These are phyloP conservation scores for Ogataea corticis DNA, from an alignment of 805 yeast species.

Conservation along the genomic window DNA sequence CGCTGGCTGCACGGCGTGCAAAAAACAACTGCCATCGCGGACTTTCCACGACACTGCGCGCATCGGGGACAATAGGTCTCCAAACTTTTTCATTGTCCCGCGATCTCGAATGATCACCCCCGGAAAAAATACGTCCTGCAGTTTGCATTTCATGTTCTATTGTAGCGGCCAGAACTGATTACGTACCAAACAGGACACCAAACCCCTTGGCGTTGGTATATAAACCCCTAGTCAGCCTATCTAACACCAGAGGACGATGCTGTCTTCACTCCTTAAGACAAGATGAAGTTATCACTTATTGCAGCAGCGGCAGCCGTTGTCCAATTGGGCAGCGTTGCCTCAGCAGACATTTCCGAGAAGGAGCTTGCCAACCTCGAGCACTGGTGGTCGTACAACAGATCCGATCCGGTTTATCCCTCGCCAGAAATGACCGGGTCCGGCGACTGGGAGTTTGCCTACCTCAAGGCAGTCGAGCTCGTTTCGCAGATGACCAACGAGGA, in stretches of 20 bases:
- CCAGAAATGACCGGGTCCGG: conserved; percentile 16
- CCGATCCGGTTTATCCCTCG: conserved; percentile 22
- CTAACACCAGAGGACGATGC: too few species aligned
- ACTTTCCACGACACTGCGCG: background rate
- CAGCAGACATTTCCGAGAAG: conserved; percentile 4
- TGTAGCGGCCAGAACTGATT: background rate
- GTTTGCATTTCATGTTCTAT: background rate
- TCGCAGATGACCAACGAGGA: conserved; percentile 57
- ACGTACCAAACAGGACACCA: too few species aligned
- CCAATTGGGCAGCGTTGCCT: background rate
- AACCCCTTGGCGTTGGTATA: background rate
- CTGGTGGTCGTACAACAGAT: conserved; percentile 20
- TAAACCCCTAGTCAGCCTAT: too few species aligned
- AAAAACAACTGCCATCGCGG: background rate
- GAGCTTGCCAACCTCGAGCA: conserved; percentile 10
- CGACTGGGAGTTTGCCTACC: conserved; percentile 59
- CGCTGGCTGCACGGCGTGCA: background rate
- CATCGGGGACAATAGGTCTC: background rate
- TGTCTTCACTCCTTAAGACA: background rate
- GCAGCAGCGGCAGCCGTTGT: conserved; percentile 6
- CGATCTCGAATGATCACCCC: conserved; percentile 1
- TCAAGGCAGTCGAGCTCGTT: conserved; percentile 54
- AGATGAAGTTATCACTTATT: conserved; percentile 2
- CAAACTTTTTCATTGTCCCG: background rate
- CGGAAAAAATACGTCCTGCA: conserved; percentile 2